A percentile compares a stretch with the other conserved stretches of the same genome.
Conservation (phyloP, 2,329 filamentous ascomycete genomes). For the Colletotrichum tanaceti region DNA sequence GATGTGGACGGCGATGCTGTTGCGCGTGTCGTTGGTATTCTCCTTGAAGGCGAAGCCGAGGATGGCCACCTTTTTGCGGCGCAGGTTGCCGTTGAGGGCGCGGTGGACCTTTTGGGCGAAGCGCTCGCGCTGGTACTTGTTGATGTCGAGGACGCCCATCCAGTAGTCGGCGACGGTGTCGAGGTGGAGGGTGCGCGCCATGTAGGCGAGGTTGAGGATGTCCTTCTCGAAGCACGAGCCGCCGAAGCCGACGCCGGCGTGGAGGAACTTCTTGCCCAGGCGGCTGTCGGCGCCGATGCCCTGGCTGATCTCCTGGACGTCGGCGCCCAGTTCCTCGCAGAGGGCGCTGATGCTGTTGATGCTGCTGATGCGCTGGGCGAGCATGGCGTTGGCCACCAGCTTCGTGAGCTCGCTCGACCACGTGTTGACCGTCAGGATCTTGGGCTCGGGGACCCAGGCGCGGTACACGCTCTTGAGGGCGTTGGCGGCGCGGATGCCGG, state of each 20-base stretch:
- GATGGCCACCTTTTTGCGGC: slow-evolving; percentile 77
- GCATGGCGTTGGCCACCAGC: slow-evolving; percentile 82
- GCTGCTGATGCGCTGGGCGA: slow-evolving; percentile 83
- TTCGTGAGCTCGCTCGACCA: slow-evolving; percentile 85
- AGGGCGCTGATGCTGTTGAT: slow-evolving; percentile 86
- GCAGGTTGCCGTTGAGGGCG: slow-evolving; percentile 75
- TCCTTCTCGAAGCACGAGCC: slow-evolving; percentile 88
- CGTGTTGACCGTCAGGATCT: slow-evolving; percentile 78
- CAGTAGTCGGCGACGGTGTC: slow-evolving; percentile 81
- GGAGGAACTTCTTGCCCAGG: slow-evolving; percentile 79
- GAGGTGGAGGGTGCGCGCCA: slow-evolving; percentile 76
- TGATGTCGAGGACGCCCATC: slow-evolving; percentile 79
- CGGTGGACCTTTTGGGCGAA: slow-evolving; percentile 75
- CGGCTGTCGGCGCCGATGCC: slow-evolving; percentile 77
- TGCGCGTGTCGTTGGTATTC: slow-evolving; percentile 79
- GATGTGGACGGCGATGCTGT: slow-evolving; percentile 76
- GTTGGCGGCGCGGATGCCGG: slow-evolving; percentile 71
- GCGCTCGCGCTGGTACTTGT: slow-evolving; percentile 78
- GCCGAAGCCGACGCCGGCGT: slow-evolving; percentile 81
- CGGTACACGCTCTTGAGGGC: slow-evolving; percentile 75
- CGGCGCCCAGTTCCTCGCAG: slow-evolving; percentile 80
- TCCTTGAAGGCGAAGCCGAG: slow-evolving; percentile 86
- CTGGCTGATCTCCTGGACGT: slow-evolving; percentile 77
- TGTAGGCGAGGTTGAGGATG: slow-evolving; percentile 77
- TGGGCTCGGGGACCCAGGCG: slow-evolving; percentile 74